phyloP scores from a whole-genome alignment of 2,329 filamentous ascomycete genomes.

The Sordariomycetes sp. region DNA sequence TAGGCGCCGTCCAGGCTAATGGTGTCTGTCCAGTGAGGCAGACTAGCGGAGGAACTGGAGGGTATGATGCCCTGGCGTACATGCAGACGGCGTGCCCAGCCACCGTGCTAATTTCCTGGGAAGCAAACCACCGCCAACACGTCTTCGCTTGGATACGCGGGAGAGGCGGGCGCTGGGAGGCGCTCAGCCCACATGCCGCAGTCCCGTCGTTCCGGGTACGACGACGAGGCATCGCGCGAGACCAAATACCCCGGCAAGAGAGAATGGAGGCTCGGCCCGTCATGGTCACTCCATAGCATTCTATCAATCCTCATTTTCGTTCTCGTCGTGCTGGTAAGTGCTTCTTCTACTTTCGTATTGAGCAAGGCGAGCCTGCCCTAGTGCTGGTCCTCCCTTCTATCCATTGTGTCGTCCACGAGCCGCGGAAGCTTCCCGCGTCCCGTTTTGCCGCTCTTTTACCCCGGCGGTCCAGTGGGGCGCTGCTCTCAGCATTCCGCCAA shows the following conservation, averaged over 20 bases:
- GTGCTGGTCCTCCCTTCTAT: not conserved
- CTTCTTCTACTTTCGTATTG: not conserved
- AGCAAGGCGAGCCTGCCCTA: not conserved
- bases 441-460: not conserved
- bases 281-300: not conserved
- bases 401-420: not conserved
- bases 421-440: not conserved
- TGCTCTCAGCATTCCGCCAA: not conserved
- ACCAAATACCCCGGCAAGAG: not conserved
- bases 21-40: too few species aligned
- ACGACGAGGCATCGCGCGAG: not conserved
- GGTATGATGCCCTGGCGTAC: not conserved
- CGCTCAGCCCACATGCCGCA: not conserved
- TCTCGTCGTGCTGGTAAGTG: constrained; percentile 3
- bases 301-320: not conserved
- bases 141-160: not conserved
- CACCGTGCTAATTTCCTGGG: not conserved
- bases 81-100: too few species aligned
- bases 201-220: not conserved
- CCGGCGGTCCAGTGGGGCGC: not conserved
- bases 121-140: constrained; percentile 2
- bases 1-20: not conserved
- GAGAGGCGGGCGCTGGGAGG: constrained; percentile 1
- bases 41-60: not conserved
- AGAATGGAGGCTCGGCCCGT: not conserved